Percentiles rank a stretch among this genome's conserved stretches.
Conservation (phyloP, 2,329 filamentous ascomycete species). For the Sphaerulina vaccinii region DNA sequence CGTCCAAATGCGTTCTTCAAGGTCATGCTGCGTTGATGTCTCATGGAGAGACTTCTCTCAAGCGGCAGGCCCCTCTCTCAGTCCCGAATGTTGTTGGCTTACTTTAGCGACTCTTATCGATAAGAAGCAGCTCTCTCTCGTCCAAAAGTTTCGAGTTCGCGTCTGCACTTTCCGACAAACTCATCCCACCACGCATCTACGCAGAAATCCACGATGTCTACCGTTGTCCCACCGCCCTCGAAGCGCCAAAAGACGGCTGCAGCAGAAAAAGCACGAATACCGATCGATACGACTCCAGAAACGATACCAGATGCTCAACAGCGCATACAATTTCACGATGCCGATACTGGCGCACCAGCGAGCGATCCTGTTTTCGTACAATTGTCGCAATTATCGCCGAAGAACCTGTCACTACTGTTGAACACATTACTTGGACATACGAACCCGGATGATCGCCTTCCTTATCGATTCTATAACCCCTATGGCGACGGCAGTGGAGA, state of each 20-base stretch:
- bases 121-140: too few relatives aligned
- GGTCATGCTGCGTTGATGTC: too few relatives aligned
- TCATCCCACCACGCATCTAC: too few relatives aligned
- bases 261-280: constrained; percentile 67
- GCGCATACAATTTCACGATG: constrained; percentile 78
- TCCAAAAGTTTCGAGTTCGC: too few relatives aligned
- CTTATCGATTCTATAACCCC: constrained; percentile 62
- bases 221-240: constrained; percentile 75
- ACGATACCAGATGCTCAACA: constrained; percentile 65
- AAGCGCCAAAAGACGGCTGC: constrained; percentile 81
- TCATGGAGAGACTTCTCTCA: too few relatives aligned
- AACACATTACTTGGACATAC: constrained; percentile 73
- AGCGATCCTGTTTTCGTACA: constrained; percentile 73
- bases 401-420: constrained; percentile 81
- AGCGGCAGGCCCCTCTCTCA: too few relatives aligned
- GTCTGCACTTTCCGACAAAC: too few relatives aligned
- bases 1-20: too few relatives aligned
- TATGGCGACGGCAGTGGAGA: constrained; percentile 47
- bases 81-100: too few relatives aligned
- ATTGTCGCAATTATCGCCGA: constrained; percentile 79
- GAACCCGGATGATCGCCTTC: constrained; percentile 61
- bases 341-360: constrained; percentile 66
- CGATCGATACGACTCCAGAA: constrained; percentile 67
- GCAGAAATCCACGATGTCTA: constrained; percentile 72
- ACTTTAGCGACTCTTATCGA: too few relatives aligned